Evolutionary conservation across 75 land plant species (phyloP), one percentile per base, ranked within the genome.

Genomic region (Larix kaempferi): DNA sequence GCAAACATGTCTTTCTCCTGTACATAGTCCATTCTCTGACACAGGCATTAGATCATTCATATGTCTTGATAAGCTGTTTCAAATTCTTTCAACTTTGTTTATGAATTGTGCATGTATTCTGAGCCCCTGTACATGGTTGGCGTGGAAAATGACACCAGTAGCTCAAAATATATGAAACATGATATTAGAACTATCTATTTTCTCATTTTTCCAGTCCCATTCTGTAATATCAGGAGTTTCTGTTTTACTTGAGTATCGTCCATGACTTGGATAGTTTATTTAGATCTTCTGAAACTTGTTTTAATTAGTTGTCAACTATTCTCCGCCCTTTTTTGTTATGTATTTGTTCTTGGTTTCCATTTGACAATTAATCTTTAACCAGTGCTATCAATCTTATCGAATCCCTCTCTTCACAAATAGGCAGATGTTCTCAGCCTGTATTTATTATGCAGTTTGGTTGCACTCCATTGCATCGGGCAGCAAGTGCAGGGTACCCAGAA

Each of bases 391-490:
- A 67, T 19, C 13, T 69, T 69, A 1, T 37, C 1, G 5, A 69
- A 17, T 39, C 6, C 25, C 49, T 37, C 22, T 69, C 1, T 8
- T n/a, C 21, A n/a, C n/a, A 69, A 69, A 5, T 41, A 69, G n/a
- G 33, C 10, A 22, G 29, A 59, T 54, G 23, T 26, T 75, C 76
- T 21, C 14, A 60, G 25, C 72, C 12, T 60, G 55, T 58, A 25
- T 76, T 14, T 29, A 6, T 76, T 13, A 0, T 83, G 64, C 84
- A 95, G 99, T 84, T 98, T 61, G 99, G 99, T 39, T 98, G 98
- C 85, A 95, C 94, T 69, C 92, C 99, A 65, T 82, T 98, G 82
- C 99, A 98, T 78, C 88, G 98, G 44, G 99, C 96, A 37, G 98
- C 99, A 37, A 93, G 99, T 86, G 92, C 91, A 2, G 98, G 96